A percentile compares a stretch with the other conserved stretches of the same genome.
Conservation (phyloP, 441 rosid genomes). For the Raphanus hybrid region DNA sequence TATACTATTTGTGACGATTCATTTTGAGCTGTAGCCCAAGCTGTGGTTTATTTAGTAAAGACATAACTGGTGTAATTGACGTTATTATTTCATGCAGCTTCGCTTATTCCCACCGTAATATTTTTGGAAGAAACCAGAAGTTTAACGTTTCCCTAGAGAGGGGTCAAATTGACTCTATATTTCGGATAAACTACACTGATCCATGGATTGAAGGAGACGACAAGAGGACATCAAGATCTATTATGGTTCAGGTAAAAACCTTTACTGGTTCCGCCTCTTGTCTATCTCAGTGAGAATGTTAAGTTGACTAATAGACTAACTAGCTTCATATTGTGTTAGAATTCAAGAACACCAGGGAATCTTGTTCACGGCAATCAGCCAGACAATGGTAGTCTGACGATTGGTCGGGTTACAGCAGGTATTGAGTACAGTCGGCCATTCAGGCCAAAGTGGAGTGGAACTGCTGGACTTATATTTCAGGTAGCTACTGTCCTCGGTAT, state of each 20-base stretch:
- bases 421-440: slow-evolving; percentile 90
- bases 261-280: neutral
- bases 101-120: slow-evolving; percentile 94
- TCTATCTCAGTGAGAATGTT: slow-evolving; percentile 18
- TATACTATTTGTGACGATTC: neutral
- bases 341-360: slow-evolving; percentile 91
- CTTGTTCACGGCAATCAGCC: slow-evolving; percentile 89
- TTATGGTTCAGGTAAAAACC: slow-evolving; percentile 79
- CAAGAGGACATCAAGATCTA: slow-evolving; percentile 85
- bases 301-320: slow-evolving; percentile 33
- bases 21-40: neutral
- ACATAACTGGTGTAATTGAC: slow-evolving; percentile 17
- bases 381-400: slow-evolving; percentile 66
- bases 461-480: slow-evolving; percentile 87
- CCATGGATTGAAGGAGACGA: slow-evolving; percentile 99
- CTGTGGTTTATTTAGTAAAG: slow-evolving; percentile 1
- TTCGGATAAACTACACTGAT: slow-evolving; percentile 89
- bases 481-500: slow-evolving; percentile 44
- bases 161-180: slow-evolving; percentile 93
- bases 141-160: slow-evolving; percentile 87
- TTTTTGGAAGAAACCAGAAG: slow-evolving; percentile 92
- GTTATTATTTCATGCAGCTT: slow-evolving; percentile 64
- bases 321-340: slow-evolving; percentile 53
- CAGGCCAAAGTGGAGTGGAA: slow-evolving; percentile 97
- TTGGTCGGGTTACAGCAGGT: slow-evolving; percentile 81